Evolutionary conservation across 805 yeast genomes (phyloP).

Genomic region (Metschnikowia corniflorae): DNA sequence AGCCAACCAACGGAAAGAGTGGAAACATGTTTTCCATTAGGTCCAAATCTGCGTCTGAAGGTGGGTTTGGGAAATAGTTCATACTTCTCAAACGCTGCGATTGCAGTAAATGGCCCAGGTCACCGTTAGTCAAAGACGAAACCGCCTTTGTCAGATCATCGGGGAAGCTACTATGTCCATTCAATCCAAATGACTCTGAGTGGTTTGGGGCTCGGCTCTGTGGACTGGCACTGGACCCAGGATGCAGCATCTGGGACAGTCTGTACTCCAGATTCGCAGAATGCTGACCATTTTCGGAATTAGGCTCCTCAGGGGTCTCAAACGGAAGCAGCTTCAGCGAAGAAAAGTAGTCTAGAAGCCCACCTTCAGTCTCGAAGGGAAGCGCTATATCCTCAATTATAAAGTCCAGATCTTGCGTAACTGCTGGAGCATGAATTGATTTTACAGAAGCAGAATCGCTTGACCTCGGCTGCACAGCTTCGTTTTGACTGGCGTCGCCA

Average conservation of each 20-base stretch:
- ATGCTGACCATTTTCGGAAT: not conserved
- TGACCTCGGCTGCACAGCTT: constrained; percentile 1
- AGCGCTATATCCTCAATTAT: constrained; percentile 30
- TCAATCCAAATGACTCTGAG: not conserved
- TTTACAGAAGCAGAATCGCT: not conserved
- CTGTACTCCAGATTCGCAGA: not conserved
- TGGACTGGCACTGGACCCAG: not conserved
- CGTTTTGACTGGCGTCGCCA: constrained; percentile 7
- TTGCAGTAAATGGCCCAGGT: not conserved
- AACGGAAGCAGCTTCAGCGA: not conserved
- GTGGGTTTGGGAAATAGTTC: constrained; percentile 15
- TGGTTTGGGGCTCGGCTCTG: not conserved
- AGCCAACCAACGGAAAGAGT: constrained; percentile 41
- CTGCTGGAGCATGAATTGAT: not conserved
- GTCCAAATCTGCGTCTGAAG: constrained; percentile 23
- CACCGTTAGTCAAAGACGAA: not conserved
- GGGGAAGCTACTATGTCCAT: not conserved
- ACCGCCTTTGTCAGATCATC: no score
- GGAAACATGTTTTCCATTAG: constrained; percentile 38
- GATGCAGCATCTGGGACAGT: not conserved
- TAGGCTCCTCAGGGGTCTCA: constrained; percentile 1
- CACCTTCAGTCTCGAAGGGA: constrained; percentile 34
- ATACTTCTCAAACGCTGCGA: constrained; percentile 3
- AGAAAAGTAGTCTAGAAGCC: constrained; percentile 39
- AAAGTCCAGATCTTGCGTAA: constrained; percentile 13